phyloP scores from a whole-genome alignment of 306 rosid genomes.

The Vigna angularis region DNA sequence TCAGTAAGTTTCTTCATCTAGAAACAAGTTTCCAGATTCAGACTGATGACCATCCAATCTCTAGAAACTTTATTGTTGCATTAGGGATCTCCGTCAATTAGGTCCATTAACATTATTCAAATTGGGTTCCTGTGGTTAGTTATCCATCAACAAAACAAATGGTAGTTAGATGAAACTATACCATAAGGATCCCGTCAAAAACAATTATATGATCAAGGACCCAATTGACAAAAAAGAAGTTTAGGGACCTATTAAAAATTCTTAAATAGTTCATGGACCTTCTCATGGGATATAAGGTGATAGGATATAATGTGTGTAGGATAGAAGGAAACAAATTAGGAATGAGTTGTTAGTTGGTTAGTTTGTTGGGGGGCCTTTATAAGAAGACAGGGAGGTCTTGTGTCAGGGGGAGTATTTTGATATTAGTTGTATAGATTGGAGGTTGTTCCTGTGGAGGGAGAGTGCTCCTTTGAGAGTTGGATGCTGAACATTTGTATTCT shows the following conservation, averaged over 20 bases:
- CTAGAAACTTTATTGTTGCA: neutral
- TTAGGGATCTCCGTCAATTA: neutral
- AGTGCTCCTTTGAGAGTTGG: no score
- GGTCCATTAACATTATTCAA: neutral
- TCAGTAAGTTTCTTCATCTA: constrained; percentile 69
- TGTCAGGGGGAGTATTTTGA: no score
- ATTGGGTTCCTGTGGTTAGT: neutral
- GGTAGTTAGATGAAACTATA: neutral
- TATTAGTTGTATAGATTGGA: no score
- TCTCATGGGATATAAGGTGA: neutral
- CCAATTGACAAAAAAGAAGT: neutral
- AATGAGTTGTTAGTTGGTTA: no score
- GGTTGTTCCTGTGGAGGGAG: no score
- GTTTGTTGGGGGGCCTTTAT: no score
- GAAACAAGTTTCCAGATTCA: neutral
- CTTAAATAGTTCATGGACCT: neutral
- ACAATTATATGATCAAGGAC: neutral
- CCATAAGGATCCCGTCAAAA: neutral
- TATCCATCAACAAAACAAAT: neutral
- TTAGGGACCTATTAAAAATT: neutral
- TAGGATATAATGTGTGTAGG: no score
- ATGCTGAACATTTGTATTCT: no score
- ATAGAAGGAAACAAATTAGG: no score
- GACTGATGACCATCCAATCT: neutral
- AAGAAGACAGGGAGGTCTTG: no score